Percentiles rank a stretch among this genome's conserved stretches.
These are phyloP conservation scores for Candida anutae DNA, from an alignment of 1,139 yeast species.

Conservation along the genomic window DNA sequence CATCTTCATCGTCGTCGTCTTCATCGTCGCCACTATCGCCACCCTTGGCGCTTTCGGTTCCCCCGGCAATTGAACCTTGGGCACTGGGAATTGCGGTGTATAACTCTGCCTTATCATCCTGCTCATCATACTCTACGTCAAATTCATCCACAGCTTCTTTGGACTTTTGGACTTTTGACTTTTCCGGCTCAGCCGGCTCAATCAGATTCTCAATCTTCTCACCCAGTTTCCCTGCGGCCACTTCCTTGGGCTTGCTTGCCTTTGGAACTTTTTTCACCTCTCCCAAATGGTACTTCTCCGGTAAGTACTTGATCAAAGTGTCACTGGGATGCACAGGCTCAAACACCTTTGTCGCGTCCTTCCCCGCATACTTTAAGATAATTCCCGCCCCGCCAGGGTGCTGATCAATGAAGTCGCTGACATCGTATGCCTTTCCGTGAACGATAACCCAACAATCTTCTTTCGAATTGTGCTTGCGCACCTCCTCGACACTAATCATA, in stretches of 20 bases:
- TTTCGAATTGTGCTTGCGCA: conserved; percentile 28
- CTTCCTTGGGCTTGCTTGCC: conserved; percentile 5
- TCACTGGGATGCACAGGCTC: conserved; percentile 82
- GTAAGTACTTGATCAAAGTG: conserved; percentile 46
- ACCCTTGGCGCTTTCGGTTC: conserved; percentile 1
- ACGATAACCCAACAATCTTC: conserved; percentile 50
- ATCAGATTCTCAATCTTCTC: conserved; percentile 2
- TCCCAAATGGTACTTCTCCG: conserved; percentile 24
- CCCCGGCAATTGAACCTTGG: no score
- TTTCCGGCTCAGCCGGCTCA: neutral
- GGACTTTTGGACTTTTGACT: conserved; percentile 1
- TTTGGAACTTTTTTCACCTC: conserved; percentile 17
- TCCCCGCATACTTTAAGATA: conserved; percentile 47
- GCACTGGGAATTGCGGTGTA: conserved; percentile 2
- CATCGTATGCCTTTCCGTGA: conserved; percentile 45
- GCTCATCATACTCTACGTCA: conserved; percentile 43
- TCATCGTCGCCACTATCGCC: conserved; percentile 5
- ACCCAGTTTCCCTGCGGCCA: conserved; percentile 1
- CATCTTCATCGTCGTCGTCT: conserved; percentile 13
- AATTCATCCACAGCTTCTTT: conserved; percentile 27
- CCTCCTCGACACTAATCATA: conserved; percentile 18
- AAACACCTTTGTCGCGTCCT: conserved; percentile 53
- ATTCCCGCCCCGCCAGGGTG: conserved; percentile 52
- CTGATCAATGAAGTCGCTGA: conserved; percentile 38
- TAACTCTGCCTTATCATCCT: conserved; percentile 26